Conservation (phyloP, 169 alveolate species). For the Cryptosporidium viatorum region DNA sequence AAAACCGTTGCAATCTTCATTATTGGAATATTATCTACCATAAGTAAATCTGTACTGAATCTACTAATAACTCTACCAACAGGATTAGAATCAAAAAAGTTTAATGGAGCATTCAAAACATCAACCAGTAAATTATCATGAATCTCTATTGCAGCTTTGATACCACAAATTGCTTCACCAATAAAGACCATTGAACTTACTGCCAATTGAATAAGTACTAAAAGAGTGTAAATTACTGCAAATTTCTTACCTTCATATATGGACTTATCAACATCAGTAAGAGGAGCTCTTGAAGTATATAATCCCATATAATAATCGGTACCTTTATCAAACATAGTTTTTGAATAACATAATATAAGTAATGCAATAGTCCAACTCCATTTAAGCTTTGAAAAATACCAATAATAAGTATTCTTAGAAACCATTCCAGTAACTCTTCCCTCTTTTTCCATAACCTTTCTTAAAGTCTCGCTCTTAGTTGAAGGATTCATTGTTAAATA, state of each 20-base stretch:
- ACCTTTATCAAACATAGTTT: constrained; percentile 72
- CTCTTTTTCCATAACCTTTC: constrained; percentile 66
- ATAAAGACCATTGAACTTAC: constrained; percentile 72
- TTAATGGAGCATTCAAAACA: constrained; percentile 79
- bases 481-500: not conserved
- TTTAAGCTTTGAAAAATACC: constrained; percentile 66
- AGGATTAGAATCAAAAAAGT: constrained; percentile 82
- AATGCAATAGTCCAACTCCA: constrained; percentile 67
- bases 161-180: constrained; percentile 76
- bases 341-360: constrained; percentile 19
- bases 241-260: constrained; percentile 52
- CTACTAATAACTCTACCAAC: constrained; percentile 83
- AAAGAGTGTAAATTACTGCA: constrained; percentile 18
- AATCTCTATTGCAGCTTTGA: constrained; percentile 66
- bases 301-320: constrained; percentile 73
- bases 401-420: constrained; percentile 34
- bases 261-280: constrained; percentile 7
- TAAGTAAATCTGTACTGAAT: constrained; percentile 80
- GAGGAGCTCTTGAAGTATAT: constrained; percentile 53
- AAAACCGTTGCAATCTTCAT: constrained; percentile 75
- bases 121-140: constrained; percentile 76
- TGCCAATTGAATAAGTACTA: constrained; percentile 11
- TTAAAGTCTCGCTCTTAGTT: constrained; percentile 38
- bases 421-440: constrained; percentile 67
- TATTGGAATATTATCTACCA: constrained; percentile 78